A percentile compares a stretch with the other conserved stretches of the same genome.
These are phyloP conservation scores for Coriolopsis trogii DNA, from an alignment of 1,284 basidiomycete genomes.

Conservation along the genomic window DNA sequence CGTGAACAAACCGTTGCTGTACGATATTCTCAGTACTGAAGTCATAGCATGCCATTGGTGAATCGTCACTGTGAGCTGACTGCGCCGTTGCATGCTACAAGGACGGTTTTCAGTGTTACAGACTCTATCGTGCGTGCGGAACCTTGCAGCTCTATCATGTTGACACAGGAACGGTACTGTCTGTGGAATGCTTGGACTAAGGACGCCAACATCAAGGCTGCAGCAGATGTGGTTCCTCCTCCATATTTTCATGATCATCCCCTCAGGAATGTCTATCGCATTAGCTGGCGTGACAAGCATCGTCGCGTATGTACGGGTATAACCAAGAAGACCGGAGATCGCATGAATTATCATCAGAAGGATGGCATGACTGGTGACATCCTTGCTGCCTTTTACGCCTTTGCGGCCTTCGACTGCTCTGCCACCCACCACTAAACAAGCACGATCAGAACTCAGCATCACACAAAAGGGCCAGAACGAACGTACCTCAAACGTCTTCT, in stretches of 20 bases:
- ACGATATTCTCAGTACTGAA: background rate
- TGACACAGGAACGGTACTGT: no score
- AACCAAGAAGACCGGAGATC: constrained; percentile 12
- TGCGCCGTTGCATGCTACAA: no score
- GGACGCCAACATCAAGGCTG: no score
- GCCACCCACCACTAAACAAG: constrained; percentile 25
- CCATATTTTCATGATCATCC: no score
- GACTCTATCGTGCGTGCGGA: no score
- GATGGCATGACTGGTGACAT: constrained; percentile 4
- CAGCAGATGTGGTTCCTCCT: no score
- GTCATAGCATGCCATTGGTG: constrained; percentile 1
- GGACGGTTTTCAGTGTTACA: no score
- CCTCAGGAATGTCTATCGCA: no score
- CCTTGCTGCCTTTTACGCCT: constrained; percentile 22
- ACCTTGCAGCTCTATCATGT: no score
- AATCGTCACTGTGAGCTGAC: no score
- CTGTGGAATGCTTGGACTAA: no score
- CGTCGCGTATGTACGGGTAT: constrained; percentile 15
- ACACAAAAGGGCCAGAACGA: background rate
- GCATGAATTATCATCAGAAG: constrained; percentile 11
- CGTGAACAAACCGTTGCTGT: background rate
- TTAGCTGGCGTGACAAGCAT: constrained; percentile 13
- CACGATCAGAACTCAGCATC: background rate
- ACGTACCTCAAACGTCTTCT: constrained; percentile 73
- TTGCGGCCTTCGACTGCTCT: constrained; percentile 23